These are phyloP conservation scores for Phyllosticta ampelicida DNA, from an alignment of 2,329 filamentous ascomycete species.

Conservation along the genomic window DNA sequence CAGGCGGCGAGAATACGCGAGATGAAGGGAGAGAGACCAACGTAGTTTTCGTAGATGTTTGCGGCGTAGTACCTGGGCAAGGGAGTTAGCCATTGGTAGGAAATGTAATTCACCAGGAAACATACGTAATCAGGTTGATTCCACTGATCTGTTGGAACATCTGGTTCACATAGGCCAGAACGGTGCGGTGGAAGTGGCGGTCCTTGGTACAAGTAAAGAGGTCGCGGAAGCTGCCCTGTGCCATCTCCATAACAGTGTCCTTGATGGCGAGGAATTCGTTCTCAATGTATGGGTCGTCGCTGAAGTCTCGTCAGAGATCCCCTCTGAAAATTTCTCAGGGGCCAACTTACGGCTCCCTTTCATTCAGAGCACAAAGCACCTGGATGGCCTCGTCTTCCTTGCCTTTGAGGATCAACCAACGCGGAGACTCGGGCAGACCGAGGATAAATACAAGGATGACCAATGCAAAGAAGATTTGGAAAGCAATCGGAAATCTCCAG, in stretches of 20 bases:
- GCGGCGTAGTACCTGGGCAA: conserved; percentile 33
- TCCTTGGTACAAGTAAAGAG: conserved; percentile 49
- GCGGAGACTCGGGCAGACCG: conserved; percentile 46
- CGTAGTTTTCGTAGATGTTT: conserved; percentile 32
- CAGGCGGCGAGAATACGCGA: conserved; percentile 29
- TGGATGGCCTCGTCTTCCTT: conserved; percentile 36
- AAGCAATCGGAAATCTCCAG: conserved; percentile 47
- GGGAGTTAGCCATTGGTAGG: neutral
- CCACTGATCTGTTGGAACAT: conserved; percentile 40
- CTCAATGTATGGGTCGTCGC: conserved; percentile 27
- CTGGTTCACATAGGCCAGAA: conserved; percentile 47
- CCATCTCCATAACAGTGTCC: conserved; percentile 28
- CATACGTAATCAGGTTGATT: conserved; percentile 21
- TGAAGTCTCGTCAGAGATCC: neutral
- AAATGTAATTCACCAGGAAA: neutral
- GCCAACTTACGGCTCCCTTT: conserved; percentile 7
- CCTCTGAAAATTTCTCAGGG: conserved; percentile 8
- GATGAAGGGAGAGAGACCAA: conserved; percentile 26
- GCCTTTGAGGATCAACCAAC: conserved; percentile 48
- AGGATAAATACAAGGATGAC: conserved; percentile 40
- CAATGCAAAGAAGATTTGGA: conserved; percentile 47
- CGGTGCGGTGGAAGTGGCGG: conserved; percentile 45
- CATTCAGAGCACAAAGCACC: conserved; percentile 24
- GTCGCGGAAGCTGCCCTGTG: conserved; percentile 41
- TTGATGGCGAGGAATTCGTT: conserved; percentile 26